These are phyloP conservation scores for Peribolospora baueri DNA, from an alignment of 768 basidiomycete species.

Conservation along the genomic window DNA sequence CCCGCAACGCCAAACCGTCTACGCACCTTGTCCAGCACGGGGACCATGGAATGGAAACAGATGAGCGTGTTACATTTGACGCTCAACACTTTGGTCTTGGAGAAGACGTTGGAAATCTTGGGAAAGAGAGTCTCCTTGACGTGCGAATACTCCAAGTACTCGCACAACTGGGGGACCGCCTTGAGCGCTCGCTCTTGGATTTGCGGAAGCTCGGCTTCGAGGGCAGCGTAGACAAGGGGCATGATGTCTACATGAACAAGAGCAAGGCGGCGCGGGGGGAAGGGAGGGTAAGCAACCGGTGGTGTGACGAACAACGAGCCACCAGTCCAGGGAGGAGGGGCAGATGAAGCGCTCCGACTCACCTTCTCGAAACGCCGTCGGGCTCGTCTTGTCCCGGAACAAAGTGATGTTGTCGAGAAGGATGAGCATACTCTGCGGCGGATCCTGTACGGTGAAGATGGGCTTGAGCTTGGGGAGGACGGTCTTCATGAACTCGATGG, in stretches of 20 bases:
- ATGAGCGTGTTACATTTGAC: constrained; percentile 55
- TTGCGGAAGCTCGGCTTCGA: constrained; percentile 79
- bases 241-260: constrained; percentile 45
- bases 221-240: constrained; percentile 78
- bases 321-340: background rate
- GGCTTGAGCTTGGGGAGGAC: constrained; percentile 77
- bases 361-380: constrained; percentile 70
- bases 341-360: constrained; percentile 16
- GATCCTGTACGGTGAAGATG: constrained; percentile 70
- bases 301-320: background rate
- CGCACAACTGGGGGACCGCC: constrained; percentile 63
- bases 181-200: constrained; percentile 79
- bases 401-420: constrained; percentile 67
- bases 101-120: constrained; percentile 51
- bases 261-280: background rate
- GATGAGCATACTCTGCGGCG: constrained; percentile 90
- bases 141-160: constrained; percentile 73
- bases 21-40: constrained; percentile 60
- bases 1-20: background rate
- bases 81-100: constrained; percentile 62
- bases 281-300: background rate
- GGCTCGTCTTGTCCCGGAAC: constrained; percentile 72
- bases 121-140: constrained; percentile 30
- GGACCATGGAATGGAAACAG: constrained; percentile 70
- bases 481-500: constrained; percentile 45